A percentile compares a stretch with the other conserved stretches of the same genome.
phyloP scores from a whole-genome alignment of 805 yeast genomes.

The Saccharomyces jurei region DNA sequence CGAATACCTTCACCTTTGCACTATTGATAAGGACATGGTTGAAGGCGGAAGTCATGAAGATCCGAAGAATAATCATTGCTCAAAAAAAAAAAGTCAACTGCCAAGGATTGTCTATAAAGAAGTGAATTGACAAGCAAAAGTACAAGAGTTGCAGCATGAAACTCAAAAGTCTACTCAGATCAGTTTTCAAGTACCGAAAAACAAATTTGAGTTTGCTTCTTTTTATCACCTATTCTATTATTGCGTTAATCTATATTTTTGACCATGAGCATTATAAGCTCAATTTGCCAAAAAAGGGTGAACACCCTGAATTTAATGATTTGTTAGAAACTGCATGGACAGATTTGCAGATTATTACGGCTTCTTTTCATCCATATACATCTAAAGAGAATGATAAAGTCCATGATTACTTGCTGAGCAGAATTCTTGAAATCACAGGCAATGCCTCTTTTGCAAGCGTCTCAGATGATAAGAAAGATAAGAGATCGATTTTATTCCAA shows the following conservation, averaged over 20 bases:
- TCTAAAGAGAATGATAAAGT: conserved; percentile 71
- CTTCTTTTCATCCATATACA: conserved; percentile 66
- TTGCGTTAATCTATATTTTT: conserved; percentile 33
- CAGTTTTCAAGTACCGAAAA: conserved; percentile 63
- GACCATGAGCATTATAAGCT: conserved; percentile 13
- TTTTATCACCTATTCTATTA: conserved; percentile 37
- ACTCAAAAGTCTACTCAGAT: conserved; percentile 31
- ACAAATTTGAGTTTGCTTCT: conserved; percentile 56
- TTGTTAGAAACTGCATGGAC: conserved; percentile 46
- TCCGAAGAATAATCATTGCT: background rate
- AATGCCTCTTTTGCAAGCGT: conserved; percentile 23
- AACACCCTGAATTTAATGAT: conserved; percentile 32
- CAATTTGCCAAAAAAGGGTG: conserved; percentile 26
- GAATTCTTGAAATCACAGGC: conserved; percentile 34
- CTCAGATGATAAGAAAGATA: conserved; percentile 33
- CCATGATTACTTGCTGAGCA: conserved; percentile 51
- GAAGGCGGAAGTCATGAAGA: background rate
- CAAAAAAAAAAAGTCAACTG: background rate
- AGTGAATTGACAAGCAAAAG: background rate
- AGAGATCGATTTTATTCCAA: conserved; percentile 40
- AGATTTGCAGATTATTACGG: conserved; percentile 62
- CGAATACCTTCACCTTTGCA: background rate
- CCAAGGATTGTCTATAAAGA: background rate
- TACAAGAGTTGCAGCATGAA: background rate
- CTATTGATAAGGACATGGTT: background rate